Percentiles rank a stretch among this genome's conserved stretches.
phyloP scores from a whole-genome alignment of 1,284 basidiomycete genomes.

The Sanghuangporus sanghuang region DNA sequence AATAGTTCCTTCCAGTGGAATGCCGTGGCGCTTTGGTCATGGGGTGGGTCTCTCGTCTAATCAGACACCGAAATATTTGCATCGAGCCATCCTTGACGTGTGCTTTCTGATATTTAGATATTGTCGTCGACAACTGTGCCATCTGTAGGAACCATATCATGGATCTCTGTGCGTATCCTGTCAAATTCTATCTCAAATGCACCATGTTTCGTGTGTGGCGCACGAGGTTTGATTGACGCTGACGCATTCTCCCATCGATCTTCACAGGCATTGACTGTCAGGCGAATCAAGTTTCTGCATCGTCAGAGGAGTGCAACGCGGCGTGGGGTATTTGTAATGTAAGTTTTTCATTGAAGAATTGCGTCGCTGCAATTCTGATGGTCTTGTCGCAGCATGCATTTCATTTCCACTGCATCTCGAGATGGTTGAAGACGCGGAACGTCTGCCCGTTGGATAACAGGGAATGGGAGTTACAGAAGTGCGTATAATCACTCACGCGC shows the following conservation, averaged over 20 bases:
- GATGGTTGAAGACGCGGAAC: slow-evolving; percentile 99
- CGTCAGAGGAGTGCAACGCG: slow-evolving; percentile 96
- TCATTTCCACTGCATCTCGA: slow-evolving; percentile 99
- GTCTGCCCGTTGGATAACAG: slow-evolving; percentile 98
- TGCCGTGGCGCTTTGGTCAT: slow-evolving; percentile 93
- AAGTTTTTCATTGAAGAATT: slow-evolving; percentile 24
- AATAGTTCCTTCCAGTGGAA: slow-evolving; percentile 69
- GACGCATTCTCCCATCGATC: slow-evolving; percentile 11
- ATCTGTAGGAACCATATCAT: slow-evolving; percentile 98
- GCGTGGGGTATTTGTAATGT: slow-evolving; percentile 99
- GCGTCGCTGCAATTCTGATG: not conserved
- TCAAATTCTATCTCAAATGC: not conserved
- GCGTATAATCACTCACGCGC: slow-evolving; percentile 28
- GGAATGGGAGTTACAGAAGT: slow-evolving; percentile 95
- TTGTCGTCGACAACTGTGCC: slow-evolving; percentile 94
- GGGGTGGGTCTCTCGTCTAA: slow-evolving; percentile 56
- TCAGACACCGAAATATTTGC: not conserved
- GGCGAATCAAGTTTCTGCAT: slow-evolving; percentile 96
- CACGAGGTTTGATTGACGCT: slow-evolving; percentile 11
- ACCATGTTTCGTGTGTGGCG: not conserved
- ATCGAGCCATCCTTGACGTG: not conserved
- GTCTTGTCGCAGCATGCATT: slow-evolving; percentile 82
- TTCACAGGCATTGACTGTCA: slow-evolving; percentile 95
- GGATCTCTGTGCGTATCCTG: slow-evolving; percentile 81
- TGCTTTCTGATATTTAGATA: slow-evolving; percentile 47